Evolutionary conservation across 345 rosid genomes (phyloP).

Genomic region (Salix arbutifolia): DNA sequence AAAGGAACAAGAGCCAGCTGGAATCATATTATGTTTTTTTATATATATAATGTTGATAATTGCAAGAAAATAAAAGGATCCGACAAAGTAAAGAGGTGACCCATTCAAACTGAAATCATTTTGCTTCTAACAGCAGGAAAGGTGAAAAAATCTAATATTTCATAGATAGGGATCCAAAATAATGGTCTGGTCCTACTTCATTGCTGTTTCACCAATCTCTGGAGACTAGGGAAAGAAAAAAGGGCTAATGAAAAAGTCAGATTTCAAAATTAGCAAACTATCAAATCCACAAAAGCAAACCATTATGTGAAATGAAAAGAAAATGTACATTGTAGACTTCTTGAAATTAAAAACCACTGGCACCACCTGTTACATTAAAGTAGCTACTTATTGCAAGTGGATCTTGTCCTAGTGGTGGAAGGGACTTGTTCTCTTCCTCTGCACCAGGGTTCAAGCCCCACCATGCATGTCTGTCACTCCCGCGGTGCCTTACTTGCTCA

Average conservation of each 20-base stretch:
- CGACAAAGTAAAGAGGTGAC: not conserved
- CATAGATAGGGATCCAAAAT: not conserved
- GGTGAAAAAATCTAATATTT: not conserved
- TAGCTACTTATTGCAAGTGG: not conserved
- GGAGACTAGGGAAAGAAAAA: not conserved
- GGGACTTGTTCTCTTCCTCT: no score
- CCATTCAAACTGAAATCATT: constrained; percentile 5
- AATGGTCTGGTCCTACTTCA: constrained; percentile 9
- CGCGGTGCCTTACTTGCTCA: no score
- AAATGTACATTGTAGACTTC: not conserved
- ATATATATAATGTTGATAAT: constrained; percentile 7
- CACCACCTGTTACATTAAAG: not conserved
- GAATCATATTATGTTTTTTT: not conserved
- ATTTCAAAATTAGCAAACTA: not conserved
- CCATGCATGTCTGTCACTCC: no score
- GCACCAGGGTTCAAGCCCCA: no score
- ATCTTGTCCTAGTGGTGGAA: no score
- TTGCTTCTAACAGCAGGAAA: not conserved
- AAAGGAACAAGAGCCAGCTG: constrained; percentile 17
- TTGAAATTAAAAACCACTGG: not conserved
- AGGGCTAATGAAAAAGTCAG: not conserved
- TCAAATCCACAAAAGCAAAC: not conserved
- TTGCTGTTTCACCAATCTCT: not conserved
- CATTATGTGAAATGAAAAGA: not conserved
- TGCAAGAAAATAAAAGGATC: not conserved